Conservation (phyloP, 306 rosid species). For the Corylus americana region DNA sequence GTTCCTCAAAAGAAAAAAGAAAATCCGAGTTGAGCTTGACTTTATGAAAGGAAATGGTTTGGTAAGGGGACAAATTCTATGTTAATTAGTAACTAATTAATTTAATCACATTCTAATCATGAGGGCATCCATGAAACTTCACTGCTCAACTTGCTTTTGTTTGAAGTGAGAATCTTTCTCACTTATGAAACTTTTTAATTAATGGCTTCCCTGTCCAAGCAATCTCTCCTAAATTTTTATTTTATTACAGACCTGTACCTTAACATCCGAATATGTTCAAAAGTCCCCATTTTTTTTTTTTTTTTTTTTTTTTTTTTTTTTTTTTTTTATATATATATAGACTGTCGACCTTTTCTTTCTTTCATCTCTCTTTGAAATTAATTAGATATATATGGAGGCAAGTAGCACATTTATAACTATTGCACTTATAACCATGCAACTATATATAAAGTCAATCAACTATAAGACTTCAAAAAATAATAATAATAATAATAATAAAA, state of each 20-base stretch:
- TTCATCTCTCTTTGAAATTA: too few relatives aligned
- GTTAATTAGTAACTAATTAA: not conserved
- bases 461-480: too few relatives aligned
- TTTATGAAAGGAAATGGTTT: not conserved
- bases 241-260: not conserved
- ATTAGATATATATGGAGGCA: too few relatives aligned
- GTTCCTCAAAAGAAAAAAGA: not conserved
- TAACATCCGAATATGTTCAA: not conserved
- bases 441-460: too few relatives aligned
- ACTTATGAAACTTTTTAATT: not conserved
- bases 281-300: not conserved
- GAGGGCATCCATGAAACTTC: too few relatives aligned
- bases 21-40: not conserved
- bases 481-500: too few relatives aligned
- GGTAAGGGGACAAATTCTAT: slow-evolving; percentile 11
- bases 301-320: too few relatives aligned
- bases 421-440: too few relatives aligned
- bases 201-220: not conserved
- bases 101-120: too few relatives aligned
- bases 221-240: not conserved
- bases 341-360: too few relatives aligned
- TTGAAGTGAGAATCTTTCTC: not conserved
- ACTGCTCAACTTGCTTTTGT: not conserved
- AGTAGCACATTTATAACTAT: too few relatives aligned
- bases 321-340: too few relatives aligned